phyloP scores from a whole-genome alignment of 441 rosid species.

The Corymbia citriodora region DNA sequence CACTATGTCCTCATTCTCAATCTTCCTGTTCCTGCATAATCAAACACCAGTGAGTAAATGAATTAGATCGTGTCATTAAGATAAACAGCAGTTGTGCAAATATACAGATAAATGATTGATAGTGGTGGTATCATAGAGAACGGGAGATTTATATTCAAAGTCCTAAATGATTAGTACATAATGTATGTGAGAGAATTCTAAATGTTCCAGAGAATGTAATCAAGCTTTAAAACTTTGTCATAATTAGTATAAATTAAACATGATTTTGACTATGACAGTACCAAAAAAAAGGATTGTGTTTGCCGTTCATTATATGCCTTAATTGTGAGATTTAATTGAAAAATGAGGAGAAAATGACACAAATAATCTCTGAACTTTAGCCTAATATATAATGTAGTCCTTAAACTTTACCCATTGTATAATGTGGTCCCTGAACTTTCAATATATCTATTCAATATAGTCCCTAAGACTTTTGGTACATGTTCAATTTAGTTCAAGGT shows the following conservation, averaged over 20 bases:
- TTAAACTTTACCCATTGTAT: too few relatives aligned
- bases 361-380: too few relatives aligned
- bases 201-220: neutral
- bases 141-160: neutral
- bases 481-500: too few relatives aligned
- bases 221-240: neutral
- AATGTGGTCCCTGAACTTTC: neutral
- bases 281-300: neutral
- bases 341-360: too few relatives aligned
- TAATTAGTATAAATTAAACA: too few relatives aligned
- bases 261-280: neutral
- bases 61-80: neutral
- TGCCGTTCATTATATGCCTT: neutral
- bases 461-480: too few relatives aligned
- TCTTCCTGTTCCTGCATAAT: constrained; percentile 47
- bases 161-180: neutral
- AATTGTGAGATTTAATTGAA: neutral
- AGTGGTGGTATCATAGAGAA: neutral
- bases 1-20: constrained; percentile 70
- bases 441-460: too few relatives aligned
- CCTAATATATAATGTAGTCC: neutral
- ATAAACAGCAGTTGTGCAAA: neutral
- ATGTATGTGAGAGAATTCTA: neutral
- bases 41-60: neutral
- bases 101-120: neutral